Base-by-base conservation (phyloP, 805 yeast species). In the Wickerhamomyces pijperi region DNA sequence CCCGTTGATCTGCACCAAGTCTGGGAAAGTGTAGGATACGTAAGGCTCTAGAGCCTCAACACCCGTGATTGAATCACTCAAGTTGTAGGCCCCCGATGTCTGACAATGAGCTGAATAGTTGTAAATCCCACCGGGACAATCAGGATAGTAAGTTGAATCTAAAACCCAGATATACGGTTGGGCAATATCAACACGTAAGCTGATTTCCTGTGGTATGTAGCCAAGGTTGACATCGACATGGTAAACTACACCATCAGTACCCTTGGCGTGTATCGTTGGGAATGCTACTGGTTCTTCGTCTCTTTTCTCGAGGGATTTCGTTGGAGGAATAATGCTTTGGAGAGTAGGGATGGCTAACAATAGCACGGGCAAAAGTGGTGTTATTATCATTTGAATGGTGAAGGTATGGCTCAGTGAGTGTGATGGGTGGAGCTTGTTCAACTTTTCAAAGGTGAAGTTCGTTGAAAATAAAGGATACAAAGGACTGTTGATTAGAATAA, bases 121-220 rank as follows among this genome's bases (percentile, higher is more conserved):
- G 8, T 31, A 17, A 31, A 31, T 19, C 12, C n/a, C 29, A 15
- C 31, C 39, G 19, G 28, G 21, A 39, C 50, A 44, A 1, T 14
- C 15, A 5, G 45, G 40, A 34, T 37, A 46, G 3, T 38, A 39
- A 2, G 36, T 38, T 5, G 44, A 46, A 20, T 58, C 47, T 2
- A 58, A 32, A 2, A 60, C 50, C 68, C 68, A 65, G 2, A 56
- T 36, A 37, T 58, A 62, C 1, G 69, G 68, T 37, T 63, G 64
- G 5, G 61, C 54, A 8, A 59, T 55, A 43, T 65, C 70, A 3
- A 66, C 44, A 25, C 61, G 48, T 4, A 66, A 42, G 11, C 34
- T 35, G 16, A 53, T 59, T 1, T 19, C 11, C 42, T 63, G 67
- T 0, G 40, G 38, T 1, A 64, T 60, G 0, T 46, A 42, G 3